Conservation (phyloP, 331 rosid species). For the Ulmus americana region DNA sequence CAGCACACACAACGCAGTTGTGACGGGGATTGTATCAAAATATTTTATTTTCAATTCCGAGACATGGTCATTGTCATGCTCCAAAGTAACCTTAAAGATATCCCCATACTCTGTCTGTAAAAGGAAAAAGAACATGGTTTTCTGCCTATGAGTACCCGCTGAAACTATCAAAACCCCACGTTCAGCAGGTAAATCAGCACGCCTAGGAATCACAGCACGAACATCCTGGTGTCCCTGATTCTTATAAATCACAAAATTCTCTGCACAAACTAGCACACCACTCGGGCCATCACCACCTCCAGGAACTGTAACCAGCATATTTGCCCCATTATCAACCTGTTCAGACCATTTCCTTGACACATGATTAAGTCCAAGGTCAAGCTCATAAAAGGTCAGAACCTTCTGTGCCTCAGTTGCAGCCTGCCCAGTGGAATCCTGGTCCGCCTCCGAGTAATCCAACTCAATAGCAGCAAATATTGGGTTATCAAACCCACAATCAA, state of each 20-base stretch:
- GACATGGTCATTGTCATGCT: conserved; percentile 68
- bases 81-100: conserved; percentile 81
- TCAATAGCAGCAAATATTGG: conserved; percentile 90
- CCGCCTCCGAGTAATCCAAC: conserved; percentile 85
- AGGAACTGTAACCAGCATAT: conserved; percentile 89
- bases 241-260: conserved; percentile 90
- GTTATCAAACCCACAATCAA: conserved; percentile 93
- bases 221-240: conserved; percentile 81
- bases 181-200: conserved; percentile 71
- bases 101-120: conserved; percentile 95
- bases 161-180: conserved; percentile 92
- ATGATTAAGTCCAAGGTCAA: conserved; percentile 87
- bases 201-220: conserved; percentile 89
- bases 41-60: conserved; percentile 73
- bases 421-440: conserved; percentile 72
- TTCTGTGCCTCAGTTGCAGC: conserved; percentile 82
- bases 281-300: conserved; percentile 97
- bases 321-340: conserved; percentile 88
- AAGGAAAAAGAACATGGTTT: conserved; percentile 78
- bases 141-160: conserved; percentile 77
- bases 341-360: conserved; percentile 96
- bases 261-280: conserved; percentile 92
- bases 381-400: conserved; percentile 76
- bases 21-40: conserved; percentile 88
- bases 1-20: conserved; percentile 88